Evolutionary conservation across 192 early-diverging fungal species (phyloP), one percentile per base, ranked within the genome.

Genomic region (Chytriomyces confervae): DNA sequence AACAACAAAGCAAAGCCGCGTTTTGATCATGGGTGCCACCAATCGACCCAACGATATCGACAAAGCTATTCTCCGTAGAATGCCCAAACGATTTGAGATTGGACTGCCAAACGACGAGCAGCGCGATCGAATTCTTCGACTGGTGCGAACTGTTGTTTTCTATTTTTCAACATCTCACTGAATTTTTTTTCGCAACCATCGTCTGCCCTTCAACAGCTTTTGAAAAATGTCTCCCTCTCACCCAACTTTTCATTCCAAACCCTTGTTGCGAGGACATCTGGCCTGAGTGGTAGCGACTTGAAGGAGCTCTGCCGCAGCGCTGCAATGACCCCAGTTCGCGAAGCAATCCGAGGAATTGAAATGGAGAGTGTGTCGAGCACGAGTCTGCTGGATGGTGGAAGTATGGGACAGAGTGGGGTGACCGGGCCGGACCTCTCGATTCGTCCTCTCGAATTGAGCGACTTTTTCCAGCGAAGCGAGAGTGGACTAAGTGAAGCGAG

Each of bases 21-120:
- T 86, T 67, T 61, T 79, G 72, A 93, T 97, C 75, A 77, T 97
- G 61, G 97, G 97, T 60, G 96, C 96, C 0, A 99, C 98, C 0
- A 99, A 99, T 83, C 85, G 98, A 53, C 98, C 98, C 20, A 95
- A 94, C 83, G 98, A 99, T 81, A 96, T 99, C 66, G 98, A 99
- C 79, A 88, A 93, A 48, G 98, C 98, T 20, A 97, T 99, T 81
- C 82, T 99, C 65, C 85, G 98, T 50, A 87, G 98, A 62, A 99
- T 99, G 98, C 98, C 98, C 44, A 98, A 98, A 83, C 86, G 94
- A 29, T 97, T 96, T 75, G 91, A 91, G 16, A 89, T 99, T 46
- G 81, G 86, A 80, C 84, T 98, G 69, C 98, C 98, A 16, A 91
- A 90, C 47, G 86, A 88, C 18, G 86, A 91, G 50, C 97, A 98